These are phyloP conservation scores for Sporothrix pseudoabietina DNA, from an alignment of 2,329 filamentous ascomycete genomes.

Conservation along the genomic window DNA sequence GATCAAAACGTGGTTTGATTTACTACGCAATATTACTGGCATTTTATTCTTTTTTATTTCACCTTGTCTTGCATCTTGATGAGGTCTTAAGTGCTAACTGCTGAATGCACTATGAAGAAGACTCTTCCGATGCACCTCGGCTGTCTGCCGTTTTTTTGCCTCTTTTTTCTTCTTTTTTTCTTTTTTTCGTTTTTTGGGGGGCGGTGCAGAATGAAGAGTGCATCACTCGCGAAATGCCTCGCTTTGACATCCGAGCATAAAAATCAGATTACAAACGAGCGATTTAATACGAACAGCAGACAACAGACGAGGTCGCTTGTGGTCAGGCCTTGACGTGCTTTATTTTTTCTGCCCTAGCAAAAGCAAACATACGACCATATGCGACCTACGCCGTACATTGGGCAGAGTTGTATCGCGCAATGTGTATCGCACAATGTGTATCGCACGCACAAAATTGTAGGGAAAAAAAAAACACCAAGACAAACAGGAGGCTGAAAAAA, in stretches of 20 bases:
- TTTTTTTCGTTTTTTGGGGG: no score
- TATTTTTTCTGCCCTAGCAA: not conserved
- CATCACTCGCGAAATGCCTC: slow-evolving; percentile 8
- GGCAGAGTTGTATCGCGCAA: not conserved
- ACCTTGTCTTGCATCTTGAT: not conserved
- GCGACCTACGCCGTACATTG: not conserved
- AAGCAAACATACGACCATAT: slow-evolving; percentile 14
- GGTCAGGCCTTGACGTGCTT: not conserved
- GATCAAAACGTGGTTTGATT: slow-evolving; percentile 13
- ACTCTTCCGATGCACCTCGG: not conserved
- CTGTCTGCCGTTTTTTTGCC: not conserved
- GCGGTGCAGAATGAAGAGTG: not conserved
- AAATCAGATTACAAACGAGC: not conserved
- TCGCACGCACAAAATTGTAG: not conserved
- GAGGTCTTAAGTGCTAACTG: no score
- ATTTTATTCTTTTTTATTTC: not conserved
- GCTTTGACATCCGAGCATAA: not conserved
- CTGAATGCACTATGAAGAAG: not conserved
- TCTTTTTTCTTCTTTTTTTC: no score
- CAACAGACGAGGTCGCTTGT: not conserved
- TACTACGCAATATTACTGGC: slow-evolving; percentile 1
- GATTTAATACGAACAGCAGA: not conserved
- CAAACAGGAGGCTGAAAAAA: not conserved
- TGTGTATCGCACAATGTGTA: not conserved
- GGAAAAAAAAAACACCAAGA: not conserved